A percentile compares a stretch with the other conserved stretches of the same genome.
phyloP scores from a whole-genome alignment of 768 basidiomycete genomes.

The Mycena floridula region DNA sequence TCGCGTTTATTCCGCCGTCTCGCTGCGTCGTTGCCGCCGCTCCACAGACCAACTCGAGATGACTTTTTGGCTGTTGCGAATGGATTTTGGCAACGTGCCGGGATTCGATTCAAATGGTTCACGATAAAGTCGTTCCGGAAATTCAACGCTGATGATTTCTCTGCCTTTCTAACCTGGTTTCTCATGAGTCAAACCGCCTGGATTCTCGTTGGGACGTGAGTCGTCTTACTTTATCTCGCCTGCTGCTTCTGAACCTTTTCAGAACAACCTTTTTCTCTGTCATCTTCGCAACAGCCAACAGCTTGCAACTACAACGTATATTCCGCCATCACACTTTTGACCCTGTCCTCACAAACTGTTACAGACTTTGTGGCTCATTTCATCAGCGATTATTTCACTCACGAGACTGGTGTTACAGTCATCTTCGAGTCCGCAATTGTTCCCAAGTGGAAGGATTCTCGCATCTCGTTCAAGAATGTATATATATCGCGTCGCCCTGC shows the following conservation, averaged over 20 bases:
- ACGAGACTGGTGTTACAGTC: conserved; percentile 89
- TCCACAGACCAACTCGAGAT: conserved; percentile 78
- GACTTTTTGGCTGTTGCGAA: conserved; percentile 83
- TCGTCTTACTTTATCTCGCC: conserved; percentile 8
- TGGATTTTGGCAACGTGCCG: conserved; percentile 85
- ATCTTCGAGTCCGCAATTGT: conserved; percentile 98
- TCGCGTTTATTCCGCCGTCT: conserved; percentile 78
- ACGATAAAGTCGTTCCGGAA: conserved; percentile 90
- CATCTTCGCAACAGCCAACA: conserved; percentile 84
- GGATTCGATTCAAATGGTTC: conserved; percentile 96
- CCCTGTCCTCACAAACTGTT: conserved; percentile 4
- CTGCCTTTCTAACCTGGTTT: conserved; percentile 94
- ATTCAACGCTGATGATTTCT: conserved; percentile 96
- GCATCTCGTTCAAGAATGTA: conserved; percentile 95
- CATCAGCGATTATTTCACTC: conserved; percentile 89
- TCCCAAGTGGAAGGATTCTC: conserved; percentile 94
- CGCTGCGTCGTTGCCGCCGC: conserved; percentile 70
- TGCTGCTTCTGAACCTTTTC: background rate
- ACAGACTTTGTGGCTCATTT: conserved; percentile 79
- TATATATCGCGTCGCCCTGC: conserved; percentile 80
- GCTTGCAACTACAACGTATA: conserved; percentile 76
- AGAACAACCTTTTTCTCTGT: conserved; percentile 97
- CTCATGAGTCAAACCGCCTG: conserved; percentile 93
- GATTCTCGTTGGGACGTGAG: conserved; percentile 92
- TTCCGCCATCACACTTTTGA: background rate